A percentile compares a stretch with the other conserved stretches of the same genome.
Conservation (phyloP, 345 rosid species). For the Ceriops decandra region DNA sequence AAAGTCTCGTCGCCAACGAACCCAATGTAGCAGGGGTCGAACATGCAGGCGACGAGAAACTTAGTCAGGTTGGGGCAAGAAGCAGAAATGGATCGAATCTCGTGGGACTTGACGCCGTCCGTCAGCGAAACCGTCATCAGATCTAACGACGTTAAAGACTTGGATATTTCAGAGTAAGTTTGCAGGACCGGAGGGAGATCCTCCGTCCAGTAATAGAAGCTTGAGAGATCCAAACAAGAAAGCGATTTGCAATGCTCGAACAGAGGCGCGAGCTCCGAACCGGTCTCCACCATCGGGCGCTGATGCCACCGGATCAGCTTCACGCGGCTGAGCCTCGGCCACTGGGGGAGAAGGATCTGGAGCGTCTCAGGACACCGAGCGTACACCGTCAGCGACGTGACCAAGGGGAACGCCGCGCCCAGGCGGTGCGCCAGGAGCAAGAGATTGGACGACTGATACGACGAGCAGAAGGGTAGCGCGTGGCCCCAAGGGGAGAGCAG, state of each 20-base stretch:
- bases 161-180: constrained; percentile 40
- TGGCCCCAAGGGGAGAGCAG: constrained; percentile 90
- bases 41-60: constrained; percentile 63
- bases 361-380: constrained; percentile 52
- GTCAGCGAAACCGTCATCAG: constrained; percentile 59
- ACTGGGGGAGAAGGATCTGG: constrained; percentile 50
- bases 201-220: constrained; percentile 86
- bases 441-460: constrained; percentile 32
- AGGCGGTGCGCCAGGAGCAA: constrained; percentile 52
- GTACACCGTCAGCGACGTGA: constrained; percentile 49
- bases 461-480: constrained; percentile 34
- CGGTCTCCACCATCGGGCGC: constrained; percentile 37
- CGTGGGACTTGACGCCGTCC: constrained; percentile 74
- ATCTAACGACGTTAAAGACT: constrained; percentile 47
- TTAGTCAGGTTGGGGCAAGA: constrained; percentile 56
- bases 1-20: constrained; percentile 74
- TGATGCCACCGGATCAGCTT: constrained; percentile 89
- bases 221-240: constrained; percentile 55
- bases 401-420: constrained; percentile 48
- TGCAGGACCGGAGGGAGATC: constrained; percentile 78
- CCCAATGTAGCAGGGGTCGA: constrained; percentile 71
- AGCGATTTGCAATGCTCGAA: constrained; percentile 50
- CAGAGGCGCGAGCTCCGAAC: constrained; percentile 50
- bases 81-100: constrained; percentile 52
- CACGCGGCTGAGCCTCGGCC: constrained; percentile 56